Base-by-base conservation (phyloP, 768 basidiomycete genomes). In the Candolleomyces eurysporus region DNA sequence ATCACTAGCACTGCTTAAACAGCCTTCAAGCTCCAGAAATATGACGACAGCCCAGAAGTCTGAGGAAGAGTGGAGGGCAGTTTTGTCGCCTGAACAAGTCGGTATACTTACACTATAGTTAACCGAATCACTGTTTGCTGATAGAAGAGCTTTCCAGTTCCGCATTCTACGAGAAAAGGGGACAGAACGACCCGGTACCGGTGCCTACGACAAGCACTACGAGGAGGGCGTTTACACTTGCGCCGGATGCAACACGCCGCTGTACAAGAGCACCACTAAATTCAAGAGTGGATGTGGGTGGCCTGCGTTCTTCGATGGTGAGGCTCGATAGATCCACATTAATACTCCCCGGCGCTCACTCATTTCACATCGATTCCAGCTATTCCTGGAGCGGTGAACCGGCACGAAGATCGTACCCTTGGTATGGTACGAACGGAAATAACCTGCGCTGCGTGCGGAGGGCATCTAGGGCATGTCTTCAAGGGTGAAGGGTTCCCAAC, bases 281-380 rank as follows among this genome's bases (percentile, higher is more conserved):
- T 97, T 96, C 75, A 82, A 90, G 82, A 94, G 92, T 61, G 93
- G 94, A 8, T 96, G 93, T 68, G 95, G 95, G 22, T 98, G 95
- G 95, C 95, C 96, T n/a, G 93, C 95, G 0, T 98, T 97, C 82
- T 98, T 90, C 71, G 95, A 96, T 70, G 91, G 91, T 90, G 63
- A 60, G 9, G 31, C 39, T 36, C 49, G 22, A 13, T 17, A 49
- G 1, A n/a, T 39, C 49, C 13, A 48, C 31, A 22, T 42, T 10
- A 52, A 16, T 19, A 8, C 21, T 46, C 39, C 5, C 13, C 51
- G 10, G 30, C 21, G 17, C 21, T 16, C n/a, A 19, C n/a, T 6
- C 46, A 36, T 36, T 63, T 36, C 36, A 36, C 36, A 5, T 36
- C 36, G 36, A 36, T 36, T 36, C 5, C 36, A 92, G 94, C 94